phyloP scores from a whole-genome alignment of 2,329 filamentous ascomycete genomes.

The Pestalotiopsis sp. region DNA sequence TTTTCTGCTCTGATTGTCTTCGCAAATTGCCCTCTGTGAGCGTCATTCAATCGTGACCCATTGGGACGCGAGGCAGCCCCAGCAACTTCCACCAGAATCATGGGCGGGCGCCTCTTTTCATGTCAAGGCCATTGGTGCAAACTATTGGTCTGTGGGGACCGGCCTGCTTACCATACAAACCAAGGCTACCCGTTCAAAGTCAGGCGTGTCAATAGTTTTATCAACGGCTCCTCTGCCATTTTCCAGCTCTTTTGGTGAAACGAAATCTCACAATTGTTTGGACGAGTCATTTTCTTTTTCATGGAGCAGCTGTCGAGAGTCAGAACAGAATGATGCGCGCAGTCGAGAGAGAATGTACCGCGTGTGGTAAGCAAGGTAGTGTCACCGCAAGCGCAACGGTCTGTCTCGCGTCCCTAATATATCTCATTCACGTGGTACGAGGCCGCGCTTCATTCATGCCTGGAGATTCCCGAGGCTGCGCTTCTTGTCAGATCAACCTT shows the following conservation, averaged over 20 bases:
- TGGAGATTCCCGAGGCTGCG: background rate
- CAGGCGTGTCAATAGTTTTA: no score
- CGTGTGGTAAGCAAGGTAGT: background rate
- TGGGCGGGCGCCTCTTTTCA: no score
- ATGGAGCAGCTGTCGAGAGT: background rate
- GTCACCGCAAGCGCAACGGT: background rate
- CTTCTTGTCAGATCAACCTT: background rate
- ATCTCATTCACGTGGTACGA: conserved; percentile 4
- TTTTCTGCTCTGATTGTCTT: no score
- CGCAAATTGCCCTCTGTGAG: no score
- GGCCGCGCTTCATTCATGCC: background rate
- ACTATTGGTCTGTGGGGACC: background rate
- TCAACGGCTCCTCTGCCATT: no score
- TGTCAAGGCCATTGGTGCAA: background rate
- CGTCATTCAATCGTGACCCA: no score
- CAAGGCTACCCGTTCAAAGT: no score
- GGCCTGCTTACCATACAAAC: background rate
- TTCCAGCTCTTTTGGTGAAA: background rate
- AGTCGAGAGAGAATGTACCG: background rate
- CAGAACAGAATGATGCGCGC: background rate
- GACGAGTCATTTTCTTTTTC: background rate
- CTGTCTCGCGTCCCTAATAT: background rate
- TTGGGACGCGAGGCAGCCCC: no score
- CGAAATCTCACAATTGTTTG: background rate
- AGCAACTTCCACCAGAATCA: no score